Conservation (phyloP, 1,284 basidiomycete genomes). For the Caloboletus firmus region DNA sequence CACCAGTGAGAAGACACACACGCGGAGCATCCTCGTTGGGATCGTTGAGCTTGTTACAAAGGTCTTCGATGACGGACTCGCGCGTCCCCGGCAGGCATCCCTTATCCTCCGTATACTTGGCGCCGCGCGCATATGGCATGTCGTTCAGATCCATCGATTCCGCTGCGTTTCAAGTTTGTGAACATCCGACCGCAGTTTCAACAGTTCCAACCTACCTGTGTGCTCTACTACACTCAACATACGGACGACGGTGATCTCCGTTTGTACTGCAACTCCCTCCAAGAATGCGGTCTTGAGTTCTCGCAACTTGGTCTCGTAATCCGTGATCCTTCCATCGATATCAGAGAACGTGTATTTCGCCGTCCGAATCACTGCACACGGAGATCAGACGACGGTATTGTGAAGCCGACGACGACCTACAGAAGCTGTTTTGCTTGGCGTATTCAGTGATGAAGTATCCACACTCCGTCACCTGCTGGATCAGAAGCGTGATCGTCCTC, state of each 20-base stretch:
- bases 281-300: not conserved
- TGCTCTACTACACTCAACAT: not conserved
- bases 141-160: constrained; percentile 1
- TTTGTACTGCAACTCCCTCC: not conserved
- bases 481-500: not conserved
- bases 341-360: not conserved
- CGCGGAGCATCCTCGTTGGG: not conserved
- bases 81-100: constrained; percentile 5
- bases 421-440: not conserved
- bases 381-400: not conserved
- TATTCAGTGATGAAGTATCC: not conserved
- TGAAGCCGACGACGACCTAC: not conserved
- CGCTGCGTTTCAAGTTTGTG: not conserved
- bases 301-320: constrained; percentile 1
- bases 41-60: not conserved
- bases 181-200: not conserved
- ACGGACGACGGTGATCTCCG: not conserved
- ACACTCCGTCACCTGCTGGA: not conserved
- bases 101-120: constrained; percentile 3
- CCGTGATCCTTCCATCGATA: not conserved
- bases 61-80: not conserved
- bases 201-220: not conserved
- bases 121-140: not conserved
- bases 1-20: constrained; percentile 4
- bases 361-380: not conserved